Conservation (phyloP, 441 rosid species). For the Manihot esculenta region DNA sequence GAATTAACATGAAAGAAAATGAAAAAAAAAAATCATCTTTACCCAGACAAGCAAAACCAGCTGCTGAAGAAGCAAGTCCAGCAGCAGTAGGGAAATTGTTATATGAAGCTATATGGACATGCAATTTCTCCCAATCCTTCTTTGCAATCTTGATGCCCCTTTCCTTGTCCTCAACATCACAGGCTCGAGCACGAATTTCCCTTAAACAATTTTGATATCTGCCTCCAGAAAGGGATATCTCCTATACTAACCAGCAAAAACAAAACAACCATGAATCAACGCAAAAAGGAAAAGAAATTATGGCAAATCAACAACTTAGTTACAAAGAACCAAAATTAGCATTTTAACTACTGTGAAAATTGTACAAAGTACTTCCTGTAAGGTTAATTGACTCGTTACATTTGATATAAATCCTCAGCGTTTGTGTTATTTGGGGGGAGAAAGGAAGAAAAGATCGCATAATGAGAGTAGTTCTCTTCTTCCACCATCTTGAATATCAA, state of each 20-base stretch:
- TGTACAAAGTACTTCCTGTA: not conserved
- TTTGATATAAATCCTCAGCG: not conserved
- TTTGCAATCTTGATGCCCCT: slow-evolving; percentile 73
- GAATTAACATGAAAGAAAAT: not conserved
- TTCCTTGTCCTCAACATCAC: slow-evolving; percentile 76
- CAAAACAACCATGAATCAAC: slow-evolving; percentile 18
- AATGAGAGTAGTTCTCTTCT: not conserved
- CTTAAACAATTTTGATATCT: slow-evolving; percentile 82
- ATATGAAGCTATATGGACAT: slow-evolving; percentile 82
- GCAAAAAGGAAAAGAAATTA: not conserved
- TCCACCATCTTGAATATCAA: not conserved
- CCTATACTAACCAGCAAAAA: slow-evolving; percentile 61
- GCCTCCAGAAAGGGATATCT: slow-evolving; percentile 86
- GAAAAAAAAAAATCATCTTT: slow-evolving; percentile 7
- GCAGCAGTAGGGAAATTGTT: slow-evolving; percentile 97
- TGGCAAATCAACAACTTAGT: not conserved
- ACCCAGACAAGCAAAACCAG: slow-evolving; percentile 99
- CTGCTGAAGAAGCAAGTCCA: slow-evolving; percentile 98
- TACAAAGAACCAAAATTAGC: not conserved
- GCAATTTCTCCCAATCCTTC: slow-evolving; percentile 85
- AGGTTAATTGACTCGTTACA: not conserved
- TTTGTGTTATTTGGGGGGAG: not conserved
- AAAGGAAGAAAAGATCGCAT: not conserved
- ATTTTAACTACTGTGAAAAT: not conserved
- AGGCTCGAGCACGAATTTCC: slow-evolving; percentile 75